phyloP scores from a whole-genome alignment of 176 grass and related monocot genomes.

The Eleusine indica region DNA sequence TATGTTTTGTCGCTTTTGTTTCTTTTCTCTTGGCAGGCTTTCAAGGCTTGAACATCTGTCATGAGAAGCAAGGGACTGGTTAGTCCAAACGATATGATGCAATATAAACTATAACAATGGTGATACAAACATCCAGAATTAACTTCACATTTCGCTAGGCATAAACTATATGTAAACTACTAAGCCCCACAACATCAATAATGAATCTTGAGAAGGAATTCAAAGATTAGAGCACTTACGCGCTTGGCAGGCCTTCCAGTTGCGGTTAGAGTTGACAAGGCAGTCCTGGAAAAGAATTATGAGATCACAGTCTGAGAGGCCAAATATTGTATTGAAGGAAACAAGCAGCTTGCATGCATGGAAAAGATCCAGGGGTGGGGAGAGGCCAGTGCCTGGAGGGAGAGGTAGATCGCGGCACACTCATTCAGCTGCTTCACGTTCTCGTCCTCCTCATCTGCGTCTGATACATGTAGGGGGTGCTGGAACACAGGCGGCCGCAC shows the following conservation, averaged over 20 bases:
- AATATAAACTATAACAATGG: neutral
- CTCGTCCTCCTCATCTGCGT: slow-evolving; percentile 81
- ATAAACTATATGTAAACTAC: neutral
- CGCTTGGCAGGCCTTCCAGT: slow-evolving; percentile 91
- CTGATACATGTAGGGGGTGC: slow-evolving; percentile 50
- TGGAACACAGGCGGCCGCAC: slow-evolving; percentile 23
- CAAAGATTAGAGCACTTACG: slow-evolving; percentile 46
- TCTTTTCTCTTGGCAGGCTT: slow-evolving; percentile 58
- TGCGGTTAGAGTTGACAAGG: slow-evolving; percentile 66
- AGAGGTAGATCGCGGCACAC: slow-evolving; percentile 73
- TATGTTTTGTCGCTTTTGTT: slow-evolving; percentile 32
- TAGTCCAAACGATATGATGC: slow-evolving; percentile 10
- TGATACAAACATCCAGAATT: neutral
- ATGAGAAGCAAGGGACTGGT: slow-evolving; percentile 11
- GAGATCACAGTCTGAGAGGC: neutral
- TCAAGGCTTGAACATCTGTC: slow-evolving; percentile 59
- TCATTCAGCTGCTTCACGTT: slow-evolving; percentile 95
- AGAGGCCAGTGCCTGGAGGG: slow-evolving; percentile 68
- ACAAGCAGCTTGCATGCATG: neutral
- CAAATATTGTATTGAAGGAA: slow-evolving; percentile 1
- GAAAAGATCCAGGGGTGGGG: slow-evolving; percentile 9
- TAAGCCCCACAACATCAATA: neutral
- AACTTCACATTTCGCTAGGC: no score
- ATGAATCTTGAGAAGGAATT: neutral
- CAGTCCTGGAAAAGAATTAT: slow-evolving; percentile 60